Evolutionary conservation across 2,329 filamentous ascomycete species (phyloP).

Genomic region (Neonectria faginata): DNA sequence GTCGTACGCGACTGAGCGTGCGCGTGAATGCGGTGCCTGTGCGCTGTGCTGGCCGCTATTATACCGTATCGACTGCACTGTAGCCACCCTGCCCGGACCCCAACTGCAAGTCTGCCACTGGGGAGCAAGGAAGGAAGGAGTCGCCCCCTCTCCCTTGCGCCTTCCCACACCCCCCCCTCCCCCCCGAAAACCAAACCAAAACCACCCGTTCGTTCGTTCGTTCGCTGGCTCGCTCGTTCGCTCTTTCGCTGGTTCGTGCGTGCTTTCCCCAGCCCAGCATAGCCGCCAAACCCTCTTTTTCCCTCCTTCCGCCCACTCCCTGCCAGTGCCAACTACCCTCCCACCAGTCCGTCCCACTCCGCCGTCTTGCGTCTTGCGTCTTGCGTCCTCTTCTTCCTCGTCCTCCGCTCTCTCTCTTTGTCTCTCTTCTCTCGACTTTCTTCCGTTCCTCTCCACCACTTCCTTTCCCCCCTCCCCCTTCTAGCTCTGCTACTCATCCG

Average conservation of each 20-base stretch:
- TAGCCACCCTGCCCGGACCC: conserved; percentile 8
- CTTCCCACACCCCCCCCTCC: conserved; percentile 21
- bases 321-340: conserved; percentile 20
- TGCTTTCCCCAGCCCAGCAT: conserved; percentile 41
- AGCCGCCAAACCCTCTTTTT: conserved; percentile 38
- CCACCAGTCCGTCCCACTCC: conserved; percentile 17
- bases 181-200: conserved; percentile 24
- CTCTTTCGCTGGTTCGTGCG: conserved; percentile 13
- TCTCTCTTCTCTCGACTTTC: conserved; percentile 49
- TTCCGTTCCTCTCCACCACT: conserved; percentile 47
- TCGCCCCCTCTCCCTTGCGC: conserved; percentile 16
- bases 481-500: conserved; percentile 42
- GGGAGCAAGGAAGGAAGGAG: conserved; percentile 8
- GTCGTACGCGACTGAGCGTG: background rate
- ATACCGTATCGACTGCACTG: conserved; percentile 12
- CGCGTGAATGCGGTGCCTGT: background rate
- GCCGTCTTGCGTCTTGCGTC: conserved; percentile 30
- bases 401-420: conserved; percentile 47
- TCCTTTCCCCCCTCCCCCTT: conserved; percentile 48
- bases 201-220: conserved; percentile 28
- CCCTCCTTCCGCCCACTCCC: conserved; percentile 21
- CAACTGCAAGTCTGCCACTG: background rate
- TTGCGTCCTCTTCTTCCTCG: conserved; percentile 48
- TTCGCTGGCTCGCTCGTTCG: conserved; percentile 23
- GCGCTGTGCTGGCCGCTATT: background rate